phyloP scores from a whole-genome alignment of 2,329 filamentous ascomycete genomes.

The Pezicula radicicola region DNA sequence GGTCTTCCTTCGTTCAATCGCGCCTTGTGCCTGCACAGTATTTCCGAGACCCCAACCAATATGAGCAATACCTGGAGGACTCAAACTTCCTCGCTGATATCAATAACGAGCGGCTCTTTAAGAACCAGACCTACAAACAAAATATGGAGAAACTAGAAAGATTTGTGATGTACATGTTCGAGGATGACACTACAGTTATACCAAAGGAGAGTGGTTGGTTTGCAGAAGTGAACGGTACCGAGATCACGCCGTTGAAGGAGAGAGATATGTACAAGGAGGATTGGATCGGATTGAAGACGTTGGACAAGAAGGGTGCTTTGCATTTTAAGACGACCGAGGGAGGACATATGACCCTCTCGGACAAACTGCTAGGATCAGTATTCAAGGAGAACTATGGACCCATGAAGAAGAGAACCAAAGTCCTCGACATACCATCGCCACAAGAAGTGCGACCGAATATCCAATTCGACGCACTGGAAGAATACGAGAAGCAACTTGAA shows the following conservation, averaged over 20 bases:
- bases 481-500: conserved; percentile 1
- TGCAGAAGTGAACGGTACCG: conserved; percentile 73
- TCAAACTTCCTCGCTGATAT: conserved; percentile 93
- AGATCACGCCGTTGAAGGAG: conserved; percentile 64
- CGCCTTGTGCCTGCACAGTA: conserved; percentile 92
- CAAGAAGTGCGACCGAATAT: background rate
- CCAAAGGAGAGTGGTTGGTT: conserved; percentile 94
- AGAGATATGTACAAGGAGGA: conserved; percentile 80
- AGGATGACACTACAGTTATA: conserved; percentile 79
- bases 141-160: conserved; percentile 69
- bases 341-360: conserved; percentile 77
- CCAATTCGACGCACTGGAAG: background rate
- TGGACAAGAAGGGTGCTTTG: conserved; percentile 78
- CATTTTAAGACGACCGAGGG: conserved; percentile 72
- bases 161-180: conserved; percentile 88
- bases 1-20: conserved; percentile 73
- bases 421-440: too few species aligned
- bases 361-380: conserved; percentile 53
- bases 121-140: conserved; percentile 71
- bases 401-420: conserved; percentile 9
- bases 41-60: conserved; percentile 69
- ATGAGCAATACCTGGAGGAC: conserved; percentile 71
- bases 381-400: conserved; percentile 41
- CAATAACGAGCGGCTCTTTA: conserved; percentile 81
- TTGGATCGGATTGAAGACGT: conserved; percentile 79